These are phyloP conservation scores for Arxiozyma bovina DNA, from an alignment of 1,139 yeast species.

Conservation along the genomic window DNA sequence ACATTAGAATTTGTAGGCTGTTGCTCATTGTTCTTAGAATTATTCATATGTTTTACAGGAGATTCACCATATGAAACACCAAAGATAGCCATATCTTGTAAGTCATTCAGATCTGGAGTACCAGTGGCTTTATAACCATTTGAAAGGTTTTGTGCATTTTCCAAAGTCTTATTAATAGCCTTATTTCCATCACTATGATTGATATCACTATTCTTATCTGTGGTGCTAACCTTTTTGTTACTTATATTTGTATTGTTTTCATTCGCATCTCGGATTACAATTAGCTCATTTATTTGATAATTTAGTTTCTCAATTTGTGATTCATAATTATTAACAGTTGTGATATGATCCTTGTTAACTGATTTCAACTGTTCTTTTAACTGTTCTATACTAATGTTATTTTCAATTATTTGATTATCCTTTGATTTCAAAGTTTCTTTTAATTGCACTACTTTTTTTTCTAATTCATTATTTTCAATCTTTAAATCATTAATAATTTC, in stretches of 20 bases:
- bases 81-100: constrained; percentile 28
- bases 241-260: background rate
- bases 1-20: constrained; percentile 4
- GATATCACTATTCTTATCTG: background rate
- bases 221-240: background rate
- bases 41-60: constrained; percentile 12
- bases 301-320: constrained; percentile 1
- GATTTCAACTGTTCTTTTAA: constrained; percentile 1
- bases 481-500: background rate
- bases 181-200: background rate
- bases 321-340: constrained; percentile 5
- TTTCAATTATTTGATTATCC: background rate
- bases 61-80: constrained; percentile 27
- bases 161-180: background rate
- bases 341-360: constrained; percentile 3
- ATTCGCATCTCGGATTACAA: background rate
- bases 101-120: constrained; percentile 28
- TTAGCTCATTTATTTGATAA: constrained; percentile 1
- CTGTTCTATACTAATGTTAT: background rate
- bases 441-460: background rate
- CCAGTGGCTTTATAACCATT: constrained; percentile 21
- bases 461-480: background rate
- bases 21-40: background rate
- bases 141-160: background rate
- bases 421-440: background rate